Evolutionary conservation across 192 early-diverging fungal species (phyloP).

Genomic region (Piromyces finnis): DNA sequence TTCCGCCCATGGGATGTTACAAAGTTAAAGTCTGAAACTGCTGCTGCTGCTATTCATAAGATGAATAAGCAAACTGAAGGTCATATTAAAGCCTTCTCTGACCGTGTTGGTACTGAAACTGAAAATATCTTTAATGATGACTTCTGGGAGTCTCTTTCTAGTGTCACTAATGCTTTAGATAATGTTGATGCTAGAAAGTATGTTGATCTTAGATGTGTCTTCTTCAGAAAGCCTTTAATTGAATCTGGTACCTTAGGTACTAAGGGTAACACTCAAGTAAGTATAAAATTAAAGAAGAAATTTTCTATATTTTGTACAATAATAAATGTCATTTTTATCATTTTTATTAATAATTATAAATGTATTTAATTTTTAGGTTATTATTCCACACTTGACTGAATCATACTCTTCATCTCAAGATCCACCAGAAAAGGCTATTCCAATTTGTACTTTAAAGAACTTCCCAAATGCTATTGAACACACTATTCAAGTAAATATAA

Average conservation of each 20-base stretch:
- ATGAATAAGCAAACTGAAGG: constrained; percentile 79
- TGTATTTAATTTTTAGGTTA: too few relatives aligned
- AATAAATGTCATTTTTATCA: too few relatives aligned
- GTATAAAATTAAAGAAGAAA: too few relatives aligned
- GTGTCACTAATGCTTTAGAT: constrained; percentile 95
- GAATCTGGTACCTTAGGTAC: constrained; percentile 98
- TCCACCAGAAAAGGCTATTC: constrained; percentile 90
- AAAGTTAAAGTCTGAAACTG: constrained; percentile 85
- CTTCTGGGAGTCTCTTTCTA: constrained; percentile 75
- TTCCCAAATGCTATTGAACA: constrained; percentile 72
- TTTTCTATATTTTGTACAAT: too few relatives aligned
- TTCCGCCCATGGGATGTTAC: constrained; percentile 76
- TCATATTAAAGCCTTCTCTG: constrained; percentile 45
- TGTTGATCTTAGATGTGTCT: constrained; percentile 93
- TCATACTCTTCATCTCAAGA: constrained; percentile 97
- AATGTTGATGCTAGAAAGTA: constrained; percentile 96
- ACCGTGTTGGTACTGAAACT: constrained; percentile 87
- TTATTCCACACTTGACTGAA: constrained; percentile 89
- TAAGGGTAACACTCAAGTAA: constrained; percentile 95
- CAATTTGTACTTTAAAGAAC: constrained; percentile 76
- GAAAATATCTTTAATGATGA: constrained; percentile 81
- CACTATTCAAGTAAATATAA: not conserved
- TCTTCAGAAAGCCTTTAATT: constrained; percentile 81
- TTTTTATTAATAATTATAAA: too few relatives aligned
- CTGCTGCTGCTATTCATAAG: constrained; percentile 60